A percentile compares a stretch with the other conserved stretches of the same genome.
These are phyloP conservation scores for Datisca glomerata DNA, from an alignment of 306 rosid species.

Conservation along the genomic window DNA sequence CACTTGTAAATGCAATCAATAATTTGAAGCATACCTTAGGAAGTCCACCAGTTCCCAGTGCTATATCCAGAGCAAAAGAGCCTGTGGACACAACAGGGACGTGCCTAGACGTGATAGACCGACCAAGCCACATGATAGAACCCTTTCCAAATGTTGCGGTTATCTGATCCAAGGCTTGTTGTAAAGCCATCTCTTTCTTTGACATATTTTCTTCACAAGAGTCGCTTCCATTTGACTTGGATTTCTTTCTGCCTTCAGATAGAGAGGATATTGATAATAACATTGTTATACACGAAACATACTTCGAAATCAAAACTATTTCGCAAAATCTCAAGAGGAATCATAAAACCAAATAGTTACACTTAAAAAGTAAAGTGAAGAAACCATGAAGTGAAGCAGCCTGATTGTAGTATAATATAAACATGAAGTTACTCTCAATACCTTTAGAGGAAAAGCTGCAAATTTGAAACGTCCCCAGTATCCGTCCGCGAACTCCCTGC, in stretches of 20 bases:
- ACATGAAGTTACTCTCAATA: conserved; percentile 9
- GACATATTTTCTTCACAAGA: conserved; percentile 54
- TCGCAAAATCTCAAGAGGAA: no score
- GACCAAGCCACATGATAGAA: conserved; percentile 95
- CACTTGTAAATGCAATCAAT: neutral
- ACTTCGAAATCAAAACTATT: no score
- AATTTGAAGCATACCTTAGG: conserved; percentile 53
- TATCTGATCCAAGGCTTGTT: conserved; percentile 88
- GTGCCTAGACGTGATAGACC: conserved; percentile 21
- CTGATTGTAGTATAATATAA: neutral
- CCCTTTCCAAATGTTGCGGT: conserved; percentile 79
- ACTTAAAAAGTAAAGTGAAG: no score
- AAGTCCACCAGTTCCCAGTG: conserved; percentile 77
- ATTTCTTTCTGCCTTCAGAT: conserved; percentile 44
- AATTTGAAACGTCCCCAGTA: conserved; percentile 37
- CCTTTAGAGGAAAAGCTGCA: conserved; percentile 61
- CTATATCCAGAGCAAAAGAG: conserved; percentile 62
- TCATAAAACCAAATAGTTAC: no score
- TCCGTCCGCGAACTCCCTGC: conserved; percentile 44
- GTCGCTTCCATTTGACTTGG: conserved; percentile 67
- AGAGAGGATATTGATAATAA: conserved; percentile 5
- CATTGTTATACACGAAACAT: neutral
- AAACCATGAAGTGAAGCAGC: neutral
- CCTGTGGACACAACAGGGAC: conserved; percentile 82
- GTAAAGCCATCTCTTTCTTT: conserved; percentile 70